Conservation (phyloP, 192 early-diverging fungal species). For the Podila horticola region DNA sequence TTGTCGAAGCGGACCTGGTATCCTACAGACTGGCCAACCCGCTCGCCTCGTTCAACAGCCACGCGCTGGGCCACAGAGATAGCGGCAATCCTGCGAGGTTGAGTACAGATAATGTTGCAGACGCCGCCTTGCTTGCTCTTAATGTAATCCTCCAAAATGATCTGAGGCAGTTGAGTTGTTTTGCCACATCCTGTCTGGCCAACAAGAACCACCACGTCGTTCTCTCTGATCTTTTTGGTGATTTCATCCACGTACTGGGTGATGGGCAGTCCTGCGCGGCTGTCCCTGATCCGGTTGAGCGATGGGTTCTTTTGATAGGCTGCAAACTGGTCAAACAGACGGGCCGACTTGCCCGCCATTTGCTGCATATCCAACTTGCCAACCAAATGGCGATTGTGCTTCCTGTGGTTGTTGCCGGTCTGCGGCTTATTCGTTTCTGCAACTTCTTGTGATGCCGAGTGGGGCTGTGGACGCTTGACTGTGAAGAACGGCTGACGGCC, state of each 20-base stretch:
- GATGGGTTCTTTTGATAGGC: constrained; percentile 43
- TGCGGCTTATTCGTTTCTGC: constrained; percentile 12
- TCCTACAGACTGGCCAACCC: constrained; percentile 56
- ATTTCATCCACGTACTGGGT: constrained; percentile 49
- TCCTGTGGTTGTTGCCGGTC: constrained; percentile 13
- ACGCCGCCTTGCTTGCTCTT: constrained; percentile 42
- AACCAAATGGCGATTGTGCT: constrained; percentile 30
- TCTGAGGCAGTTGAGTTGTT: constrained; percentile 78
- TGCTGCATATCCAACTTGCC: constrained; percentile 38
- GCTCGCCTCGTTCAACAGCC: constrained; percentile 54
- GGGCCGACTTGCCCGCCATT: constrained; percentile 33
- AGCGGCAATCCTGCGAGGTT: constrained; percentile 79
- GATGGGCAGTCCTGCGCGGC: constrained; percentile 47
- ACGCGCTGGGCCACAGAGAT: constrained; percentile 75
- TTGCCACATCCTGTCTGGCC: constrained; percentile 67
- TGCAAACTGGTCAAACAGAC: constrained; percentile 33
- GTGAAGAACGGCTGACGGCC: constrained; percentile 46
- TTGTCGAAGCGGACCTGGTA: constrained; percentile 59
- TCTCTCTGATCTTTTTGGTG: constrained; percentile 43
- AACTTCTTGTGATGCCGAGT: not conserved
- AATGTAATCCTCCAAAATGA: constrained; percentile 69
- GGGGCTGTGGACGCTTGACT: constrained; percentile 24
- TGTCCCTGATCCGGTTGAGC: constrained; percentile 29
- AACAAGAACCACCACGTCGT: constrained; percentile 56
- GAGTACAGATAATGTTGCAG: constrained; percentile 63